Base-by-base conservation (phyloP, 208 protist species). In the Trypanosoma rangeli region DNA sequence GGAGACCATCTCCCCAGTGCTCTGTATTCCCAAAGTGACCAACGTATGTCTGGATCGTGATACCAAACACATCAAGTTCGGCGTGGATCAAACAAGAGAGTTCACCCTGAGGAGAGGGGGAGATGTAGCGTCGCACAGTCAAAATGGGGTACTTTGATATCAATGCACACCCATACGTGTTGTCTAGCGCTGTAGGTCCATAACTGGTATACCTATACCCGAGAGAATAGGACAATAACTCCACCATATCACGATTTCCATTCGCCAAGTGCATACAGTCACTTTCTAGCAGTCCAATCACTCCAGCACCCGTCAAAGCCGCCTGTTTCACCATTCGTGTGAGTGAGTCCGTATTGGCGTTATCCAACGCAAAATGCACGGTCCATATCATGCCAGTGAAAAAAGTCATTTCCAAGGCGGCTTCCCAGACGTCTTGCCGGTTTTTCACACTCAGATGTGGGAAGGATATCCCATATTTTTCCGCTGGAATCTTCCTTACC, bases 1-100 rank as follows among this genome's bases (percentile, higher is more conserved):
- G 73, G n/a, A 94, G 71, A n/a, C 85, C 88, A 66, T 94, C 88
- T 15, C 82, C 88, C 73, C 76, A 87, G 78, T 94, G 88, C 69
- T 92, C 79, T 15, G 88, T 94, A 79, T 94, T 94, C 57, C 88
- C 85, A 70, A 91, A 94, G 82, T 92, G 88, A 20, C 81, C 81
- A 16, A 94, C 85, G 68, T 89, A 94, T 22, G 79, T 89, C 57
- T 92, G 76, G 7, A 90, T 62, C 20, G n/a, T 61, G 18, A 92
- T 35, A 29, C 88, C 85, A 62, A 79, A 86, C 15, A 94, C 76
- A 61, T 94, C 88, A 1, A 92, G 73, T 65, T 83, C 70, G 0
- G 85, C 88, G 70, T 92, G 79, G 46, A 94, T 88, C 8, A 82
- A 44, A 63, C 88, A 94, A 0, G 79, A 53, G 28, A 94, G 76